Evolutionary conservation across 2,329 filamentous ascomycete genomes (phyloP), one percentile per base, ranked within the genome.

Genomic region (Microdochium bolleyi): DNA sequence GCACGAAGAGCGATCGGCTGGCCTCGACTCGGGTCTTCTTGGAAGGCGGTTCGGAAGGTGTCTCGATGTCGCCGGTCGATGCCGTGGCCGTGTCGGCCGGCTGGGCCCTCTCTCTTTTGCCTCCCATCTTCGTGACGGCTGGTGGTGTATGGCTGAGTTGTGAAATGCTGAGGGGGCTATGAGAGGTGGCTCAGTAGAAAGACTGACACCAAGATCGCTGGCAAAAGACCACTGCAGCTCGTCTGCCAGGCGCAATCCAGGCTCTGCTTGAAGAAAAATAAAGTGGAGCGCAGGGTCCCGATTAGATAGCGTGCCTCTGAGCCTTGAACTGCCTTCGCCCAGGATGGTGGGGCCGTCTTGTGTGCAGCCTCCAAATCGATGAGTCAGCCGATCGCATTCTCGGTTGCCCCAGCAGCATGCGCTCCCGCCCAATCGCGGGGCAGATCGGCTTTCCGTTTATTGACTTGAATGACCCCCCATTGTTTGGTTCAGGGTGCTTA

Each of bases 1-100:
- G 89, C 58, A 99, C 86, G 73, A 99, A 99, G 59, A 99, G 83
- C 48, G 92, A 89, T 61, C 84, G 76, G 58, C 79, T 78, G 54
- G 80, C 78, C 55, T 85, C 82, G 53, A 80, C 75, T 57, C 78
- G 73, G 27, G 77, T 70, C 62, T 81, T 83, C 65, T 86, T 86
- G 37, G 70, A 64, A 14, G 73, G 70, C 46, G 66, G 68, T 51
- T 64, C 64, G 24, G 62, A 54, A 54, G 24, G 56, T 49, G 38
- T 55, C 52, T 19, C 48, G 24, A 51, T 41, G 27, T 54, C 41
- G 25, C 50, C 53, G 48, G 59, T 52, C 25, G 52, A 51, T 24
- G 44, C 52, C 24, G 24, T 49, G 48, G 51, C 55, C 19, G 57
- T 53, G 37, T 56, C 57, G 9, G 52, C 53, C 19, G 49, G 41